These are phyloP conservation scores for Apodospora peruviana DNA, from an alignment of 495 filamentous ascomycete genomes.

Conservation along the genomic window DNA sequence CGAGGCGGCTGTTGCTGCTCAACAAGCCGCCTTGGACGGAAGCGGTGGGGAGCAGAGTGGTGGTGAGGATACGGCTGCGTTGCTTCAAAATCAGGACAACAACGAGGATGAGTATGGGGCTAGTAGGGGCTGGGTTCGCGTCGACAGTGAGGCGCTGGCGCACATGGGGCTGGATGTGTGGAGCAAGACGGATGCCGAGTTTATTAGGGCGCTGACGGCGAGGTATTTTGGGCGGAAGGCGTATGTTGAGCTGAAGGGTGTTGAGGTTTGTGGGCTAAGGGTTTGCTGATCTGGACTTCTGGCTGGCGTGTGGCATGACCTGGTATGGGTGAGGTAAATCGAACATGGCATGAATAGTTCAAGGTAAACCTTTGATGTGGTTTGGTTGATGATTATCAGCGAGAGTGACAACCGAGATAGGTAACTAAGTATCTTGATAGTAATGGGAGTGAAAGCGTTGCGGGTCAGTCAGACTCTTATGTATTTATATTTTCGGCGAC, in stretches of 20 bases:
- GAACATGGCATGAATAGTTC: too few relatives aligned
- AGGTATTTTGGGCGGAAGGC: conserved; percentile 70
- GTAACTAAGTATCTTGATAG: too few relatives aligned
- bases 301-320: neutral
- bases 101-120: conserved; percentile 29
- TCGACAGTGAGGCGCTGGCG: conserved; percentile 65
- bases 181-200: conserved; percentile 71
- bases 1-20: conserved; percentile 15
- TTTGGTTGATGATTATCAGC: too few relatives aligned
- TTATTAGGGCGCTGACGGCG: conserved; percentile 60
- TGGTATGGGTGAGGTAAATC: neutral
- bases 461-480: too few relatives aligned
- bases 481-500: too few relatives aligned
- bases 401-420: too few relatives aligned
- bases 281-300: conserved; percentile 42
- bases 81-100: conserved; percentile 17
- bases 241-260: conserved; percentile 61
- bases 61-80: conserved; percentile 22
- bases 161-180: conserved; percentile 83
- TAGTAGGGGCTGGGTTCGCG: conserved; percentile 40
- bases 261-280: conserved; percentile 76
- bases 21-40: conserved; percentile 20
- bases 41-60: conserved; percentile 7
- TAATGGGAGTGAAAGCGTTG: too few relatives aligned
- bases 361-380: too few relatives aligned